These are phyloP conservation scores for Phyllostachys edulis DNA, from an alignment of 176 grass and related monocot species.

Conservation along the genomic window DNA sequence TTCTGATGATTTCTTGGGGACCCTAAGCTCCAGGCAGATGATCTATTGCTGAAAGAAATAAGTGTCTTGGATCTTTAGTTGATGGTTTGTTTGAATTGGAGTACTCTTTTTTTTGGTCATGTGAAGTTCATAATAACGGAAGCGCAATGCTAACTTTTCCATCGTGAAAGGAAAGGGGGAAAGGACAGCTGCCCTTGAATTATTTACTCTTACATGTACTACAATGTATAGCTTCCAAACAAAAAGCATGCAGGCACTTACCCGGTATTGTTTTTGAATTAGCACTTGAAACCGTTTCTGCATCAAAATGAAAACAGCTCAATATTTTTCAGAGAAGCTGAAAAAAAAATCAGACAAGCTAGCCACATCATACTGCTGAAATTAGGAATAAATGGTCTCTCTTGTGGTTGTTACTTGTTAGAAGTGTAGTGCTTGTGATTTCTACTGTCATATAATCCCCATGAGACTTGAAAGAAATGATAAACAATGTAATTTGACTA, in stretches of 20 bases:
- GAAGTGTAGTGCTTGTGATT: neutral
- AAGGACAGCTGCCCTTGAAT: neutral
- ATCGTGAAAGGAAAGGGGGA: neutral
- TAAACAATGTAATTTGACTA: neutral
- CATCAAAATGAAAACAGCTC: neutral
- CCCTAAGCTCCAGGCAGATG: neutral
- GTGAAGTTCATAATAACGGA: neutral
- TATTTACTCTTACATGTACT: neutral
- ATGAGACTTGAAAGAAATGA: neutral
- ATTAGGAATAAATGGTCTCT: neutral
- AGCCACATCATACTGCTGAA: neutral
- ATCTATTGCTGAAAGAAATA: neutral
- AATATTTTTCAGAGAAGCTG: neutral
- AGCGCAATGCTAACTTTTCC: neutral
- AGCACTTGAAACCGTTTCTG: neutral
- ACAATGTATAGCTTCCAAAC: neutral
- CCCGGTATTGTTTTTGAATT: neutral
- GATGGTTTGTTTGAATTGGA: neutral
- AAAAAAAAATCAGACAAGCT: too few species aligned
- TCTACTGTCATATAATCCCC: neutral
- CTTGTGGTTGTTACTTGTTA: neutral
- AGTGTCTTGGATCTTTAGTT: neutral
- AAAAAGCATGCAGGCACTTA: neutral
- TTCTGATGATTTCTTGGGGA: neutral
- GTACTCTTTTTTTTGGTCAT: neutral